phyloP scores from a whole-genome alignment of 768 basidiomycete species.

The Suillus spraguei region DNA sequence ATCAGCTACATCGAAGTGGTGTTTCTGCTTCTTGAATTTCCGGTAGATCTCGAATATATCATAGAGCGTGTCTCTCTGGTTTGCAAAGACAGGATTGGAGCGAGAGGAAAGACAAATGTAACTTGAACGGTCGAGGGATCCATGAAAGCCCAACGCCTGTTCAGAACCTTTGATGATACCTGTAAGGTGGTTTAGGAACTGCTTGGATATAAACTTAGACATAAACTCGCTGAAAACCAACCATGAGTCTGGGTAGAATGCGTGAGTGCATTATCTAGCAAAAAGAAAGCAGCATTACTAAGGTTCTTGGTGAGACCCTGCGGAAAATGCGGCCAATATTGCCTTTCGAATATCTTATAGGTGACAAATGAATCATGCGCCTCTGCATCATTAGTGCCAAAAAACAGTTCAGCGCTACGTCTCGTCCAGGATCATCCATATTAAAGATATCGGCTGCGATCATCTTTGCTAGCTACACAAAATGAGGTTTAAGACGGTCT shows the following conservation, averaged over 20 bases:
- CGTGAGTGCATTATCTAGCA: conserved; percentile 1
- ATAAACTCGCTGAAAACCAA: conserved; percentile 68
- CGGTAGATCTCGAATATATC: conserved; percentile 54
- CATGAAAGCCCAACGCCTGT: conserved; percentile 37
- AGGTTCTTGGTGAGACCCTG: conserved; percentile 52
- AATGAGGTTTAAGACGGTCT: neutral
- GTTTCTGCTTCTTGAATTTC: conserved; percentile 42
- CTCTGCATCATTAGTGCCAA: conserved; percentile 16
- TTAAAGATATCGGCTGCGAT: conserved; percentile 27
- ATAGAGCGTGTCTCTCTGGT: conserved; percentile 51
- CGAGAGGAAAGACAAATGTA: conserved; percentile 55
- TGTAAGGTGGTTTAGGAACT: conserved; percentile 3
- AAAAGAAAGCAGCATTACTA: conserved; percentile 37
- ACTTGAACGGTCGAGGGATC: conserved; percentile 43
- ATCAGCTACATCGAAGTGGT: conserved; percentile 61
- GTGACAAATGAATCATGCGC: conserved; percentile 36
- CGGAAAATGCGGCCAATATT: conserved; percentile 64
- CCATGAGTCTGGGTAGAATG: conserved; percentile 49
- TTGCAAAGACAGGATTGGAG: conserved; percentile 56
- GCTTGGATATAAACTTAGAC: neutral
- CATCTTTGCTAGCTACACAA: conserved; percentile 27
- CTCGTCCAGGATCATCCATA: conserved; percentile 8
- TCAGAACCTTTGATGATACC: conserved; percentile 74
- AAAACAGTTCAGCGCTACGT: conserved; percentile 17
- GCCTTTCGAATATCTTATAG: conserved; percentile 47